phyloP scores from a whole-genome alignment of 352 stramenopile species.

The Globisporangium rhizosaccharum region DNA sequence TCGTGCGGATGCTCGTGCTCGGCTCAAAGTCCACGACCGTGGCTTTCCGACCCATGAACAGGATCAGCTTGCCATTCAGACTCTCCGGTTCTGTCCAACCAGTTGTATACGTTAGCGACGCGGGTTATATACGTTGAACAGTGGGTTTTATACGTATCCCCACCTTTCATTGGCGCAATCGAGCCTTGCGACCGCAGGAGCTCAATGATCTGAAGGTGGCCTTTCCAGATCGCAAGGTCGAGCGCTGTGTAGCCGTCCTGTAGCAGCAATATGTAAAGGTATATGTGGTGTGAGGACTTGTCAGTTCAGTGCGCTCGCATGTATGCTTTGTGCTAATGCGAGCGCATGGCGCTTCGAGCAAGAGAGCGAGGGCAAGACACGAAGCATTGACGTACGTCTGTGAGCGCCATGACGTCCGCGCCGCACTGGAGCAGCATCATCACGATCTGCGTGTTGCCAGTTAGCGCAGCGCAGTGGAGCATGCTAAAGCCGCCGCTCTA shows the following conservation, averaged over 20 bases:
- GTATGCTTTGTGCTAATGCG: no score
- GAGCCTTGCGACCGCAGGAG: conserved; percentile 72
- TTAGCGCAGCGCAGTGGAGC: conserved; percentile 70
- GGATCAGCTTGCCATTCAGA: conserved; percentile 70
- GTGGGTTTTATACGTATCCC: not conserved
- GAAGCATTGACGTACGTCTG: conserved; percentile 38
- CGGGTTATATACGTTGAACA: not conserved
- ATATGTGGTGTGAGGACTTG: not conserved
- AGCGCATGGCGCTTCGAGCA: no score
- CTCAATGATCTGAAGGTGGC: conserved; percentile 81
- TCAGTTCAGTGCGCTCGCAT: not conserved
- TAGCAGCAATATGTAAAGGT: not conserved
- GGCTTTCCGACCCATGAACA: conserved; percentile 58
- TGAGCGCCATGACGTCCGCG: conserved; percentile 68
- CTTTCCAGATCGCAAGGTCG: conserved; percentile 78
- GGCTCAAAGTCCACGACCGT: conserved; percentile 82
- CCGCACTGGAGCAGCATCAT: conserved; percentile 84
- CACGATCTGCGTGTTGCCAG: conserved; percentile 81
- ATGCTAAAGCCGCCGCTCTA: conserved; percentile 77
- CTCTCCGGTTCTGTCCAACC: conserved; percentile 54
- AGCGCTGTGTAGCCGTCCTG: conserved; percentile 80
- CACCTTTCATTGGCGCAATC: conserved; percentile 80
- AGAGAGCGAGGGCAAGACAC: not conserved
- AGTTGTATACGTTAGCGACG: not conserved
- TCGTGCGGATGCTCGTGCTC: conserved; percentile 66